Conservation (phyloP, 2,329 filamentous ascomycete genomes). For the Neocucurbitaria cava region DNA sequence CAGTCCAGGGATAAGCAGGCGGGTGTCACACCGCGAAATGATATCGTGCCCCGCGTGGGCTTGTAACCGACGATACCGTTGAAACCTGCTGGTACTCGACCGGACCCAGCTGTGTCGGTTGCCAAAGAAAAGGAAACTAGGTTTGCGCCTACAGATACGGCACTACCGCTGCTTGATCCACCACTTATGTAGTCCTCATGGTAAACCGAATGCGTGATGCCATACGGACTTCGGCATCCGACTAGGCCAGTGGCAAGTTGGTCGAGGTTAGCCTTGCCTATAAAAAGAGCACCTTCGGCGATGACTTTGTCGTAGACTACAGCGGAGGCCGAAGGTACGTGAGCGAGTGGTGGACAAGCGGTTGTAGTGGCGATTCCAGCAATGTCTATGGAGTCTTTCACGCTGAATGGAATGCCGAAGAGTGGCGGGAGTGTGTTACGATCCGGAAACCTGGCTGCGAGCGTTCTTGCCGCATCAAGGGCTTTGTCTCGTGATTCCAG, state of each 20-base stretch:
- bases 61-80: slow-evolving; percentile 62
- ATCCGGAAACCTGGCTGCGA: slow-evolving; percentile 51
- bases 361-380: slow-evolving; percentile 59
- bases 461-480: slow-evolving; percentile 50
- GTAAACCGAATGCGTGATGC: slow-evolving; percentile 62
- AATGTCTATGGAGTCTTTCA: slow-evolving; percentile 65
- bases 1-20: slow-evolving; percentile 66
- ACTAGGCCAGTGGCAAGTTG: slow-evolving; percentile 68
- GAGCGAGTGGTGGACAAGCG: slow-evolving; percentile 59
- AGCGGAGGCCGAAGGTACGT: slow-evolving; percentile 57
- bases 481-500: slow-evolving; percentile 50
- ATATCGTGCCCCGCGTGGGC: slow-evolving; percentile 62
- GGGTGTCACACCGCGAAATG: slow-evolving; percentile 58
- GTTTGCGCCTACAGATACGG: slow-evolving; percentile 61
- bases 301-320: slow-evolving; percentile 59
- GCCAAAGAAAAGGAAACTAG: slow-evolving; percentile 64
- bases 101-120: slow-evolving; percentile 64
- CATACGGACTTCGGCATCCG: slow-evolving; percentile 65
- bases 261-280: slow-evolving; percentile 68
- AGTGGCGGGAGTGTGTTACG: slow-evolving; percentile 56
- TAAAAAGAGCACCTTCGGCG: slow-evolving; percentile 62
- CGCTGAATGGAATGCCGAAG: slow-evolving; percentile 63
- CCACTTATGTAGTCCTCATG: slow-evolving; percentile 60
- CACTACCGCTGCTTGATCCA: slow-evolving; percentile 64
- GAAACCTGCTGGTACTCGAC: slow-evolving; percentile 61